Percentiles rank a stretch among this genome's conserved stretches.
These are phyloP conservation scores for Lolium rigidum DNA, from an alignment of 176 grass and related monocot species.

Conservation along the genomic window DNA sequence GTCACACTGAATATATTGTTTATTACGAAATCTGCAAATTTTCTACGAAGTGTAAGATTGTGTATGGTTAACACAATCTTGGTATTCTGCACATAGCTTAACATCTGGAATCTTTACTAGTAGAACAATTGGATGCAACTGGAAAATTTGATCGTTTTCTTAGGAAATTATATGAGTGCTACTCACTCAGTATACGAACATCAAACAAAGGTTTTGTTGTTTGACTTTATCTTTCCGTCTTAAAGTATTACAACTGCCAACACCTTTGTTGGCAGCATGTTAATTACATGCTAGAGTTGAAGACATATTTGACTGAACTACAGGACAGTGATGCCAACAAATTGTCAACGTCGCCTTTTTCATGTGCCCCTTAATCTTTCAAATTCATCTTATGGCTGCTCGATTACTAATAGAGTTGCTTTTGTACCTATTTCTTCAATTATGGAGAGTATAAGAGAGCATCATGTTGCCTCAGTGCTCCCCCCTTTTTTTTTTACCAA, in stretches of 20 bases:
- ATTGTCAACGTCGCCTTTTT: background rate
- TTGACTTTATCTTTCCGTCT: background rate
- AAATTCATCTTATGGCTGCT: background rate
- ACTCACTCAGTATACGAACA: background rate
- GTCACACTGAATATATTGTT: background rate
- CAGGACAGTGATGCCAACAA: slow-evolving; percentile 1
- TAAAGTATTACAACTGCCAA: background rate
- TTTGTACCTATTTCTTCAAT: background rate
- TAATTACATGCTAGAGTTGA: background rate
- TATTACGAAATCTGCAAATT: slow-evolving; percentile 1
- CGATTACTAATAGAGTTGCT: background rate
- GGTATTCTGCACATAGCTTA: background rate
- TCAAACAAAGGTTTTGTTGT: background rate
- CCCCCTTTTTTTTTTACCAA: background rate
- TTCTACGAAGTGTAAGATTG: background rate
- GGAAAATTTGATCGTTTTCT: background rate
- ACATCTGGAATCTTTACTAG: background rate
- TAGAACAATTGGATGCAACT: slow-evolving; percentile 24
- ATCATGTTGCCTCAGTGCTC: background rate
- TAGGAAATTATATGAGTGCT: background rate
- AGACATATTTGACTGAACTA: slow-evolving; percentile 16
- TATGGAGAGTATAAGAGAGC: background rate
- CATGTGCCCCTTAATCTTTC: slow-evolving; percentile 2
- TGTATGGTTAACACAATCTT: background rate
- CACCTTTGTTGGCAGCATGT: background rate